These are phyloP conservation scores for Nannochloris sp. DNA, from an alignment of 139 green algal species.

Conservation along the genomic window DNA sequence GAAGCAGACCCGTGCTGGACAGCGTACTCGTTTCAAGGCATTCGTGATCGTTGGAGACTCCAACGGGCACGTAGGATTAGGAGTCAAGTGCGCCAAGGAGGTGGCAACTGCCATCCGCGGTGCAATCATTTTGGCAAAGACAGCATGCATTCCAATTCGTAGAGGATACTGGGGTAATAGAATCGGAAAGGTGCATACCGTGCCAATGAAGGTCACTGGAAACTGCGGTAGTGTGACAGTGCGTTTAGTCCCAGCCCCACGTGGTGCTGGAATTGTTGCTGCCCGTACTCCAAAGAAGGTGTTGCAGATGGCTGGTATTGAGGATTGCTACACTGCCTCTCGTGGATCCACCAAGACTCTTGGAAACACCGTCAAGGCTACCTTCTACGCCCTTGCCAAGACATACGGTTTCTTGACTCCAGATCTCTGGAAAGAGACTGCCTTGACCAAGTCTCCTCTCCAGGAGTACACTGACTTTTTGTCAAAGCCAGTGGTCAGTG, in stretches of 20 bases:
- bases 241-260: slow-evolving; percentile 93
- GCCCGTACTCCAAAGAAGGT: slow-evolving; percentile 98
- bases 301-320: slow-evolving; percentile 97
- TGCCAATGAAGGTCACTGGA: slow-evolving; percentile 90
- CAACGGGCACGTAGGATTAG: slow-evolving; percentile 96
- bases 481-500: slow-evolving; percentile 59
- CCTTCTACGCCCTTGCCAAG: slow-evolving; percentile 43
- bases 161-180: slow-evolving; percentile 98
- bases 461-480: slow-evolving; percentile 84
- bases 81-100: slow-evolving; percentile 99
- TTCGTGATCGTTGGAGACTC: slow-evolving; percentile 98
- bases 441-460: slow-evolving; percentile 77
- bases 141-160: slow-evolving; percentile 85
- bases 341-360: slow-evolving; percentile 93
- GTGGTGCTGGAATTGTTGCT: slow-evolving; percentile 95
- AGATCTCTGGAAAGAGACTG: slow-evolving; percentile 93
- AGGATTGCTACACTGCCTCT: slow-evolving; percentile 98
- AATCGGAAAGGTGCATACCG: slow-evolving; percentile 85
- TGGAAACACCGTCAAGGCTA: slow-evolving; percentile 97
- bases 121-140: slow-evolving; percentile 97
- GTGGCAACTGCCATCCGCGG: slow-evolving; percentile 92
- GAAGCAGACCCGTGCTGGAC: slow-evolving; percentile 99
- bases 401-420: slow-evolving; percentile 97
- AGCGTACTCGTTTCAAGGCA: slow-evolving; percentile 99
- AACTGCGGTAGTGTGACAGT: slow-evolving; percentile 94